Evolutionary conservation across 768 basidiomycete species (phyloP).

Genomic region (Chalciporus chontae): DNA sequence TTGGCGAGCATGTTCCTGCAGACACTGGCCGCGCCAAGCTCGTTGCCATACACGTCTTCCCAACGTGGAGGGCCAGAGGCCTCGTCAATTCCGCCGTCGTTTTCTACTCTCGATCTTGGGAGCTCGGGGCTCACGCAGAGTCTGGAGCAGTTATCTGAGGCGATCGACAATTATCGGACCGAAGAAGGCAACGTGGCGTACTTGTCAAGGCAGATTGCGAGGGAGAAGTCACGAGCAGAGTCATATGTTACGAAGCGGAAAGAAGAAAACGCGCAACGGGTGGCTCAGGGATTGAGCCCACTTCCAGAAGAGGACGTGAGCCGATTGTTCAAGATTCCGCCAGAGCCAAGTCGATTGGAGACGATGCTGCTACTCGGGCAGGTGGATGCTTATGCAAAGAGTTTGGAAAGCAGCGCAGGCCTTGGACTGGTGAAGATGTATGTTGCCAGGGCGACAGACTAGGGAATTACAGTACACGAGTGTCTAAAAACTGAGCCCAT

Average conservation of each 20-base stretch:
- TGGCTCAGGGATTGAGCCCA: constrained; percentile 80
- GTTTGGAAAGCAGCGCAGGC: constrained; percentile 60
- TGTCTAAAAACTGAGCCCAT: too few relatives aligned
- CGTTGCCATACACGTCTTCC: constrained; percentile 34
- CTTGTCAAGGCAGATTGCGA: constrained; percentile 79
- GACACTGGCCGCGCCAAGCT: constrained; percentile 47
- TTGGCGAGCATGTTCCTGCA: constrained; percentile 77
- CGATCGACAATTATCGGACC: constrained; percentile 79
- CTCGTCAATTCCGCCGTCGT: constrained; percentile 55
- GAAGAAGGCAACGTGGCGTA: constrained; percentile 94
- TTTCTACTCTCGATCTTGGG: constrained; percentile 67
- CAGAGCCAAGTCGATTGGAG: constrained; percentile 86
- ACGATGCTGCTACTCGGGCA: constrained; percentile 83
- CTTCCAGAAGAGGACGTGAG: constrained; percentile 84
- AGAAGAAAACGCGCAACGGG: constrained; percentile 79
- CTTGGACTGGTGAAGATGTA: constrained; percentile 82
- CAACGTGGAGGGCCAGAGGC: constrained; percentile 37
- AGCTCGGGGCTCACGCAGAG: constrained; percentile 67
- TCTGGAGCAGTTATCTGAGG: constrained; percentile 81
- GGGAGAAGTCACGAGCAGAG: constrained; percentile 80
- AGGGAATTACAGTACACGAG: too few relatives aligned
- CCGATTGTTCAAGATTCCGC: constrained; percentile 82
- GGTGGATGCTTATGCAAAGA: constrained; percentile 82
- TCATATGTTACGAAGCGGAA: constrained; percentile 77
- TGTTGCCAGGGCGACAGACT: constrained; percentile 45